A percentile compares a stretch with the other conserved stretches of the same genome.
Evolutionary conservation across 2,329 filamentous ascomycete genomes (phyloP).

Genomic region (Aspergillus ibericus): DNA sequence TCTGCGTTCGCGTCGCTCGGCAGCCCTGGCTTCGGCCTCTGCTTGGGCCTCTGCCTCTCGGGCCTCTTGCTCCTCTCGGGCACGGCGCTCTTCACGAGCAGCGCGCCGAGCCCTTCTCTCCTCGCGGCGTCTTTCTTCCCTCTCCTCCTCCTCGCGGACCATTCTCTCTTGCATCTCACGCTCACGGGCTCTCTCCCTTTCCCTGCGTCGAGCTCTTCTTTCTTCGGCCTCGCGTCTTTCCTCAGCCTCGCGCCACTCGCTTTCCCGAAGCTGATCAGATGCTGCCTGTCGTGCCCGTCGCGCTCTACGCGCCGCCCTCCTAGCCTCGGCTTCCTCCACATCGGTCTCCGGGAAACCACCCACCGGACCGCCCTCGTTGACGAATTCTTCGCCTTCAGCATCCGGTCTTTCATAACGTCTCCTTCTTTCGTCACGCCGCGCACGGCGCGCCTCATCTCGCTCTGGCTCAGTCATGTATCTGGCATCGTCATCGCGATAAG

Average conservation of each 20-base stretch:
- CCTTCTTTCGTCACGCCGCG: conserved; percentile 38
- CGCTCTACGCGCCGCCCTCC: conserved; percentile 62
- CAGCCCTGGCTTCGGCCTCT: conserved; percentile 36
- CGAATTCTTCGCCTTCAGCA: conserved; percentile 50
- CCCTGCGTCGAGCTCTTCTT: conserved; percentile 50
- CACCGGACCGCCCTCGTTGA: conserved; percentile 44
- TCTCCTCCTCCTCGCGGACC: conserved; percentile 39
- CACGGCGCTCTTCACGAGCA: conserved; percentile 35
- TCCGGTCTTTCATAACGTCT: conserved; percentile 48
- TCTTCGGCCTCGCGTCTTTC: conserved; percentile 41
- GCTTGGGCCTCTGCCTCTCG: conserved; percentile 56
- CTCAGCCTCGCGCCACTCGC: conserved; percentile 36
- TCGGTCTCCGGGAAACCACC: conserved; percentile 38
- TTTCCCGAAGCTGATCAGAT: conserved; percentile 35
- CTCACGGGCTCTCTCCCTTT: conserved; percentile 50
- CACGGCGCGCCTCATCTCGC: conserved; percentile 35
- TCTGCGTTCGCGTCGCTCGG: conserved; percentile 43
- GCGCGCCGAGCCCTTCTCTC: conserved; percentile 36
- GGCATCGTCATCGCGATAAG: conserved; percentile 37
- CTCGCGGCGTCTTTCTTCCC: conserved; percentile 34
- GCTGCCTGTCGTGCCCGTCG: conserved; percentile 46
- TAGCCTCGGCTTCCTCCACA: conserved; percentile 58
- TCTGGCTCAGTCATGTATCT: conserved; percentile 38
- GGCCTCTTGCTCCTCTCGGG: conserved; percentile 52
- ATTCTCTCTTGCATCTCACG: conserved; percentile 38